A percentile compares a stretch with the other conserved stretches of the same genome.
phyloP scores from a whole-genome alignment of 1,284 basidiomycete species.

The Vanrija humicola region DNA sequence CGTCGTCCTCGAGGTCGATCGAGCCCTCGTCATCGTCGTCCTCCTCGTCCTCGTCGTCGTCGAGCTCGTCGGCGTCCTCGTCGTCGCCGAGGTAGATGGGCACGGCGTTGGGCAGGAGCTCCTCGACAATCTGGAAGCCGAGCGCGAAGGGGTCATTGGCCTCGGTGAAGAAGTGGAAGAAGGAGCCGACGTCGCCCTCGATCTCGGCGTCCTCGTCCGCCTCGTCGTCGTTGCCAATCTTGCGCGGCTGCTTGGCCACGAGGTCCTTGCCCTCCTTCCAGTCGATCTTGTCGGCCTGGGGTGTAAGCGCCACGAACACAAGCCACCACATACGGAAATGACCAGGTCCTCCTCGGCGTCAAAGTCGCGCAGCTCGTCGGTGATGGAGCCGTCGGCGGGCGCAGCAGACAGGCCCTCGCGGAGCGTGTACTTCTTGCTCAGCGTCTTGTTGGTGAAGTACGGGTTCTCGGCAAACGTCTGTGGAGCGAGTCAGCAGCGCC shows the following conservation, averaged over 20 bases:
- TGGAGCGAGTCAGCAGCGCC: background rate
- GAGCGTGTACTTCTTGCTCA: slow-evolving; percentile 42
- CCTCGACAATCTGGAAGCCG: slow-evolving; percentile 20
- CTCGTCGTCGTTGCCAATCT: slow-evolving; percentile 22
- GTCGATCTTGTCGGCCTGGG: slow-evolving; percentile 42
- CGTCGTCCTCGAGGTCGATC: slow-evolving; percentile 47
- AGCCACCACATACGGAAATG: slow-evolving; percentile 22
- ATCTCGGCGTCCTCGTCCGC: slow-evolving; percentile 24
- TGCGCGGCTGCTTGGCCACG: slow-evolving; percentile 47
- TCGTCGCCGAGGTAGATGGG: slow-evolving; percentile 38
- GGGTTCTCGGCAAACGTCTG: slow-evolving; percentile 48
- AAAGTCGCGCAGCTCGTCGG: slow-evolving; percentile 33
- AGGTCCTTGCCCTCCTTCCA: slow-evolving; percentile 54
- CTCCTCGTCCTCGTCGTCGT: slow-evolving; percentile 38
- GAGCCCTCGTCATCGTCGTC: slow-evolving; percentile 39
- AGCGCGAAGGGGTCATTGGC: slow-evolving; percentile 30
- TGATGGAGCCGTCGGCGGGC: slow-evolving; percentile 33
- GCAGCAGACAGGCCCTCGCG: slow-evolving; percentile 22
- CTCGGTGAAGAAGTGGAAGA: slow-evolving; percentile 53
- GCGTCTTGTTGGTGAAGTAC: slow-evolving; percentile 43
- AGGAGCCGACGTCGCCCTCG: slow-evolving; percentile 50
- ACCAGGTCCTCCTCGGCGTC: slow-evolving; percentile 26
- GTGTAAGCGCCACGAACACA: background rate
- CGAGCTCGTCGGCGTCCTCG: slow-evolving; percentile 25
- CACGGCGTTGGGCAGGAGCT: slow-evolving; percentile 38